Base-by-base conservation (phyloP, 805 yeast species). In the Lachancea sp. region DNA sequence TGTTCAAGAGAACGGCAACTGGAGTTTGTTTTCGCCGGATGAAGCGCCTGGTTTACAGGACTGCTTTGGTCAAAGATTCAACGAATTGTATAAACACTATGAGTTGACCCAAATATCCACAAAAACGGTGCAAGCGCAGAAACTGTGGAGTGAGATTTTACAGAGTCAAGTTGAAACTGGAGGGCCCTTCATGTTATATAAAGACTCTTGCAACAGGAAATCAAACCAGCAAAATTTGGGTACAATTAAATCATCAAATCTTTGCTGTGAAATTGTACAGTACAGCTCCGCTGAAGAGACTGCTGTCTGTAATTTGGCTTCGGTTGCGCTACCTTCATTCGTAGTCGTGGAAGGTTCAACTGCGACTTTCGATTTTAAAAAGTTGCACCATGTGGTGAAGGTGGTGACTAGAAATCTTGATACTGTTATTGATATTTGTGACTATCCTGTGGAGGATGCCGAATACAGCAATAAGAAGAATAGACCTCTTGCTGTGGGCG, bases 111-210 rank as follows among this genome's bases (percentile, higher is more conserved):
- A 78, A 5, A 70, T 72, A 39, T 83, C 77, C 24, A 70, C 73
- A 45, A 70, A 68, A 48, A 74, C 75, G n/a, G 69, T 88, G 40
- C 78, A 76, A 51, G 97, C 97, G 12, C 95, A 87, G 60, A 82
- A 83, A 59, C 70, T 89, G 33, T 89, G 97, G 97, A 73, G 77
- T 47, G 78, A 86, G 26, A 88, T 89, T 34, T 63, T 90, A 40
- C 92, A 86, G 57, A 78, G 96, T 21, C 97, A 89, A 65, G 84
- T 90, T 25, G 97, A 89, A 65, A 89, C 97, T 4, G 97, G 97
- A 31, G 84, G 83, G 49, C 97, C 97, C 16, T 89, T 84, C 68
- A 79, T 89, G 81, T 70, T 89, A 5, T 89, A 85, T 69, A 89
- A 89, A 58, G 97, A 89, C 66, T 75, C 95, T 5, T 84, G 95